These are phyloP conservation scores for Aspergillus nanangensis DNA, from an alignment of 495 filamentous ascomycete genomes.

Conservation along the genomic window DNA sequence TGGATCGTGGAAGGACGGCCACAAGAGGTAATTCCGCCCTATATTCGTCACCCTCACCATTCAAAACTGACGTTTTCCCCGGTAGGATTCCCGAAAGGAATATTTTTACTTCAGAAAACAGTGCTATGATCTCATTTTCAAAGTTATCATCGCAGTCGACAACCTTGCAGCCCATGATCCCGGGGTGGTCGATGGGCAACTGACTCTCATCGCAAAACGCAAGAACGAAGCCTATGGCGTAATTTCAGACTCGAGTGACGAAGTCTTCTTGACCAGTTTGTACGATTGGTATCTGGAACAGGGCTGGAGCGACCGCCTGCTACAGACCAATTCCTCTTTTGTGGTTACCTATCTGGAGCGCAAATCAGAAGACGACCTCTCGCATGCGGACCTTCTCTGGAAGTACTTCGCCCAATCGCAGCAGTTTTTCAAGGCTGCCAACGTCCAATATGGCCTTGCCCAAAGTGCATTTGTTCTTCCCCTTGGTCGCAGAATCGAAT, in stretches of 20 bases:
- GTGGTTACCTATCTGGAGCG: conserved; percentile 83
- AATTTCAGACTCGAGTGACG: conserved; percentile 79
- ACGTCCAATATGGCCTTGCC: conserved; percentile 79
- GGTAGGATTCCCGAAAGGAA: conserved; percentile 61
- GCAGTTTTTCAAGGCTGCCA: conserved; percentile 77
- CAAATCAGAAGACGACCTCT: conserved; percentile 59
- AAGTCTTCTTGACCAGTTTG: conserved; percentile 88
- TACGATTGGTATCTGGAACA: conserved; percentile 95
- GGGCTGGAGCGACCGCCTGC: conserved; percentile 75
- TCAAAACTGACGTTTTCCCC: conserved; percentile 31
- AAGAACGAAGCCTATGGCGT: conserved; percentile 82
- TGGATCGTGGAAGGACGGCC: conserved; percentile 67
- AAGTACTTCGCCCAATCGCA: conserved; percentile 76
- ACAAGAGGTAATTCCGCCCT: conserved; percentile 39
- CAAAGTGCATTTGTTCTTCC: conserved; percentile 70
- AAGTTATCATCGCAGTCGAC: conserved; percentile 73
- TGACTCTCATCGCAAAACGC: conserved; percentile 68
- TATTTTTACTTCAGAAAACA: conserved; percentile 65
- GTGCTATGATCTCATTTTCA: conserved; percentile 80
- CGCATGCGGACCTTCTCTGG: conserved; percentile 89
- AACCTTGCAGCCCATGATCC: conserved; percentile 57
- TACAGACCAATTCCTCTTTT: conserved; percentile 75
- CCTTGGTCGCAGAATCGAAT: conserved; percentile 77
- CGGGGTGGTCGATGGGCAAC: conserved; percentile 71
- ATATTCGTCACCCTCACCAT: neutral